A percentile compares a stretch with the other conserved stretches of the same genome.
Evolutionary conservation across 2,329 filamentous ascomycete genomes (phyloP).

Genomic region (Xylaria sp.): DNA sequence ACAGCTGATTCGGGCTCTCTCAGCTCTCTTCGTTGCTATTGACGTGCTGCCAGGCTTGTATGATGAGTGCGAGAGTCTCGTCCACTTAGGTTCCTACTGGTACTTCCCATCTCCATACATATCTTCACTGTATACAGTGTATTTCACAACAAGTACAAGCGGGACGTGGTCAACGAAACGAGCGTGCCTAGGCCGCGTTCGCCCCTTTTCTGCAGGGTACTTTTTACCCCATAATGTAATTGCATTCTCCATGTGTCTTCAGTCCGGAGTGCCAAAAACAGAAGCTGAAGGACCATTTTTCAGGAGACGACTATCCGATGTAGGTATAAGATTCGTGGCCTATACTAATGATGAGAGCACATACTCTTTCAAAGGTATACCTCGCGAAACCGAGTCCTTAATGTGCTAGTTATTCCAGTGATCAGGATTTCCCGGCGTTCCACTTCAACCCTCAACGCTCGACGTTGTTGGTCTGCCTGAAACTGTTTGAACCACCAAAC

Average conservation of each 20-base stretch:
- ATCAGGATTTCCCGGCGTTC: constrained; percentile 36
- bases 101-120: constrained; percentile 1
- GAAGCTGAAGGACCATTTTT: constrained; percentile 5
- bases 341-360: constrained; percentile 8
- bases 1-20: constrained; percentile 37
- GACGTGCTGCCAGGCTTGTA: constrained; percentile 19
- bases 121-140: not conserved
- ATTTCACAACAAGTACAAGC: not conserved
- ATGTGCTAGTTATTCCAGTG: constrained; percentile 8
- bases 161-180: constrained; percentile 13
- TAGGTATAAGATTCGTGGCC: constrained; percentile 7
- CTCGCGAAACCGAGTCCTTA: not conserved
- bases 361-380: not conserved
- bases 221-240: constrained; percentile 34
- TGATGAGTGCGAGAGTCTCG: constrained; percentile 1
- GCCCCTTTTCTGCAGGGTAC: constrained; percentile 35
- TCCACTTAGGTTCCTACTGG: not conserved
- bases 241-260: constrained; percentile 12
- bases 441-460: constrained; percentile 33
- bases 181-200: constrained; percentile 12
- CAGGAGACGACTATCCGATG: constrained; percentile 18
- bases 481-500: constrained; percentile 25
- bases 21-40: constrained; percentile 14
- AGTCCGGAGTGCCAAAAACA: constrained; percentile 15
- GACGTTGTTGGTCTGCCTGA: constrained; percentile 28